phyloP scores from a whole-genome alignment of 2,329 filamentous ascomycete species.

The Passalora sequoiae region DNA sequence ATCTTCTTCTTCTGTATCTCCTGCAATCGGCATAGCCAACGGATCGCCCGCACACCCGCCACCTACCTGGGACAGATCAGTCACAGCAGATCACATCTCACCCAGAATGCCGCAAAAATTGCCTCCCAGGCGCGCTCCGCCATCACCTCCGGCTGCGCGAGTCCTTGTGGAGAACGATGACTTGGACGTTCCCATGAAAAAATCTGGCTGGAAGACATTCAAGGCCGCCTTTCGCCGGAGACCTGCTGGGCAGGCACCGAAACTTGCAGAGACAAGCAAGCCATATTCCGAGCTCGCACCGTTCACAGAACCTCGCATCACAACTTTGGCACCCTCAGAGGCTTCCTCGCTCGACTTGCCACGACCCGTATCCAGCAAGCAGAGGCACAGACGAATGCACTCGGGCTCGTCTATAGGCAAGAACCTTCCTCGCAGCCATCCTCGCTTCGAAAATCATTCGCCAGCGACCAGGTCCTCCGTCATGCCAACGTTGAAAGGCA shows the following conservation, averaged over 20 bases:
- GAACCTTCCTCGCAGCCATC: not conserved
- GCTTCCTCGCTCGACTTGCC: constrained; percentile 7
- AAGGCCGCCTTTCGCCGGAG: constrained; percentile 25
- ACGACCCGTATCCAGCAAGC: not conserved
- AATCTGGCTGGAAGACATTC: constrained; percentile 28
- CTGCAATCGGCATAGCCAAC: constrained; percentile 21
- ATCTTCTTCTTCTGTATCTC: constrained; percentile 6
- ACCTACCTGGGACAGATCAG: constrained; percentile 22
- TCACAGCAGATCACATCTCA: constrained; percentile 19
- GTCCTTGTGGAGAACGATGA: not conserved
- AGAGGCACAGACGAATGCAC: constrained; percentile 1
- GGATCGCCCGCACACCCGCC: constrained; percentile 21
- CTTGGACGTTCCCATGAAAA: constrained; percentile 22
- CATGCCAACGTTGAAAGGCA: constrained; percentile 6
- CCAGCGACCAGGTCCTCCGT: constrained; percentile 1
- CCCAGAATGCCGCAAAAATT: constrained; percentile 8
- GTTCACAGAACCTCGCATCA: constrained; percentile 1
- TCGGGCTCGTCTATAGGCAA: constrained; percentile 1
- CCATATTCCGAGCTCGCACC: constrained; percentile 2
- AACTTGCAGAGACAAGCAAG: not conserved
- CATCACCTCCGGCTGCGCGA: not conserved
- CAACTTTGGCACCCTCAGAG: constrained; percentile 2
- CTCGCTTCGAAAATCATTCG: not conserved
- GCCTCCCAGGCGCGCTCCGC: constrained; percentile 7
- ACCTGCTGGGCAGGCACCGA: constrained; percentile 1